These are phyloP conservation scores for Cyclostephanos tholiformis DNA, from an alignment of 108 stramenopile species.

Conservation along the genomic window DNA sequence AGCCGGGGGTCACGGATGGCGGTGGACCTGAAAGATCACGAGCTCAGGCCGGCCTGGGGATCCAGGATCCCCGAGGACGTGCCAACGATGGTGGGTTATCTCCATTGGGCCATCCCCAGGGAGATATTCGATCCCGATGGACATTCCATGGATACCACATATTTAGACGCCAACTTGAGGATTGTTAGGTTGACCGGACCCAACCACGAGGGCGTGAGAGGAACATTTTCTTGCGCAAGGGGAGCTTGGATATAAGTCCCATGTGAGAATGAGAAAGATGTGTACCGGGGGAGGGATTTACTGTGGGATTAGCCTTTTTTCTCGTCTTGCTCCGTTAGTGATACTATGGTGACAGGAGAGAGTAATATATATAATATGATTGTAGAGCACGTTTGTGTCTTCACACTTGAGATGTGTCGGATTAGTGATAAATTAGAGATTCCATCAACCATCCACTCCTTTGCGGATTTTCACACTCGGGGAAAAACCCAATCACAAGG, in stretches of 20 bases:
- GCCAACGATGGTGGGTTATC: constrained; percentile 53
- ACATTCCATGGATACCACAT: constrained; percentile 75
- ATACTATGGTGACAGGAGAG: too few relatives aligned
- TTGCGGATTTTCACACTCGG: too few relatives aligned
- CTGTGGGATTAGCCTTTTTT: too few relatives aligned
- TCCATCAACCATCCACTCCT: neutral
- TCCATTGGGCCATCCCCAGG: constrained; percentile 64
- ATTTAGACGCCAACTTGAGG: constrained; percentile 69
- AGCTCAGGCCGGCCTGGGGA: constrained; percentile 49
- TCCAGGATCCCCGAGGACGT: constrained; percentile 61
- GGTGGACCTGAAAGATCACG: constrained; percentile 49
- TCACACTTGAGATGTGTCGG: neutral
- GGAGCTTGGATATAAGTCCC: constrained; percentile 1
- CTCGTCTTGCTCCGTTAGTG: too few relatives aligned
- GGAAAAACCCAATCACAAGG: too few relatives aligned
- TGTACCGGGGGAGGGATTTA: too few relatives aligned
- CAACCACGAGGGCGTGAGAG: constrained; percentile 60
- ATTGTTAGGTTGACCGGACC: constrained; percentile 70
- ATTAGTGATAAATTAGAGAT: neutral
- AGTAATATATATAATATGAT: too few relatives aligned
- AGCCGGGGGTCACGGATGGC: constrained; percentile 72
- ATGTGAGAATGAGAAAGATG: neutral
- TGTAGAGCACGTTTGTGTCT: too few relatives aligned
- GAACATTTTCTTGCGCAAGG: constrained; percentile 52
- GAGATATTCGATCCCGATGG: constrained; percentile 72